These are phyloP conservation scores for Amylostereum areolatum DNA, from an alignment of 1,284 basidiomycete species.

Conservation along the genomic window DNA sequence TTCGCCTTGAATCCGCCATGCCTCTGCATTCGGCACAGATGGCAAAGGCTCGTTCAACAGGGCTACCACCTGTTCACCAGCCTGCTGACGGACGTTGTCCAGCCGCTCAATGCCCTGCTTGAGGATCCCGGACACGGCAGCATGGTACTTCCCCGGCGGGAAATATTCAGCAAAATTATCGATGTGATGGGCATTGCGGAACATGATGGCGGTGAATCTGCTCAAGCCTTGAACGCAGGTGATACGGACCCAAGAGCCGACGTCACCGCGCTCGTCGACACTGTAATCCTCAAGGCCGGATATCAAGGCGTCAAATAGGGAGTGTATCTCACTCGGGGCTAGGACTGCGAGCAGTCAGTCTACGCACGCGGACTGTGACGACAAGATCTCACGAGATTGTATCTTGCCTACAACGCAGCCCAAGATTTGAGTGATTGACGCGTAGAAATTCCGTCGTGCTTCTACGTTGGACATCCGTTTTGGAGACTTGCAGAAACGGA, in stretches of 20 bases:
- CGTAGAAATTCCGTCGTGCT: constrained; percentile 64
- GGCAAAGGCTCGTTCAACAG: constrained; percentile 44
- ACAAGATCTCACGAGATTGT: constrained; percentile 35
- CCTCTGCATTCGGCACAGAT: constrained; percentile 28
- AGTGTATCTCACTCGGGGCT: constrained; percentile 33
- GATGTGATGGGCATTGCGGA: constrained; percentile 35
- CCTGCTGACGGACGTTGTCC: constrained; percentile 81
- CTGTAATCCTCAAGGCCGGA: constrained; percentile 84
- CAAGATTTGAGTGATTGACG: constrained; percentile 59
- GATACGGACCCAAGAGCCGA: constrained; percentile 95
- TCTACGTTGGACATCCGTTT: constrained; percentile 49
- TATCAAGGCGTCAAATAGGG: constrained; percentile 48
- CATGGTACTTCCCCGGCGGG: constrained; percentile 50
- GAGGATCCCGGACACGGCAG: constrained; percentile 61
- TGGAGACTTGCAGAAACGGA: constrained; percentile 30
- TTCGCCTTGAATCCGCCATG: constrained; percentile 46
- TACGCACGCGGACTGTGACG: constrained; percentile 2
- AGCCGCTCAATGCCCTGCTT: constrained; percentile 91
- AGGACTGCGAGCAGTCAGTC: constrained; percentile 35
- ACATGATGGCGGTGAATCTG: constrained; percentile 39
- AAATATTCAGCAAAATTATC: constrained; percentile 49
- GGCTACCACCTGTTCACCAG: constrained; percentile 57
- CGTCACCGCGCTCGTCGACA: constrained; percentile 91
- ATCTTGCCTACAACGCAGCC: constrained; percentile 38
- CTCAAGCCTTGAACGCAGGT: constrained; percentile 62